A percentile compares a stretch with the other conserved stretches of the same genome.
These are phyloP conservation scores for Colletotrichum cereale DNA, from an alignment of 2,329 filamentous ascomycete species.

Conservation along the genomic window DNA sequence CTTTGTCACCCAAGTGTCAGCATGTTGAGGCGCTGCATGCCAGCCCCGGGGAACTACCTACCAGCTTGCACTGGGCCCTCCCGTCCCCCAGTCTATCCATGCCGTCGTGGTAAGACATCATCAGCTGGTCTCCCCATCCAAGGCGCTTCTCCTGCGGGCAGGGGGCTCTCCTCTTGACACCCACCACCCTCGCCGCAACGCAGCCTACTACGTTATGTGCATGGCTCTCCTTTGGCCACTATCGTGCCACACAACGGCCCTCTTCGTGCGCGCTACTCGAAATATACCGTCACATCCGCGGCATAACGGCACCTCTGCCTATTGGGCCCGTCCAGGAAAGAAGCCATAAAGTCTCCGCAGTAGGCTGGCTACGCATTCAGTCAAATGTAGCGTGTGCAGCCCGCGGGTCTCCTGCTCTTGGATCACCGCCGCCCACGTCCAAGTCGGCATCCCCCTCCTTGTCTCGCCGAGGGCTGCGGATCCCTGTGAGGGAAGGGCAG, in stretches of 20 bases:
- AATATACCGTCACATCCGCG: slow-evolving; percentile 25
- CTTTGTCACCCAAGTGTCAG: no score
- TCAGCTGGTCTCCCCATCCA: slow-evolving; percentile 33
- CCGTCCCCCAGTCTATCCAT: slow-evolving; percentile 22
- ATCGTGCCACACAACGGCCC: slow-evolving; percentile 20
- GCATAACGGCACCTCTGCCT: slow-evolving; percentile 26
- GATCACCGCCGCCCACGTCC: neutral
- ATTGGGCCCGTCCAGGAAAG: neutral
- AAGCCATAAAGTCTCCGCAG: neutral
- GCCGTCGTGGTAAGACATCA: slow-evolving; percentile 33
- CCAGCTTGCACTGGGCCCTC: slow-evolving; percentile 24
- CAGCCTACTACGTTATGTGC: neutral
- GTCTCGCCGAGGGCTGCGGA: slow-evolving; percentile 10
- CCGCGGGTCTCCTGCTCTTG: slow-evolving; percentile 1
- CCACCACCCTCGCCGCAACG: slow-evolving; percentile 16
- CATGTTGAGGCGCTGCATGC: slow-evolving; percentile 19
- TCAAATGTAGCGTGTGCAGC: slow-evolving; percentile 5
- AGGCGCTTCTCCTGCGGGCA: slow-evolving; percentile 20
- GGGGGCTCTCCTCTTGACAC: neutral
- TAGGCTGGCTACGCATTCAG: neutral
- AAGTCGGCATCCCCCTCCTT: neutral
- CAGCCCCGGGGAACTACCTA: slow-evolving; percentile 3
- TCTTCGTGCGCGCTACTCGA: slow-evolving; percentile 9
- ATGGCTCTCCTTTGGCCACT: slow-evolving; percentile 17
- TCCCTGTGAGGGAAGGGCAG: slow-evolving; percentile 18